Evolutionary conservation across 2,329 filamentous ascomycete species (phyloP), one percentile per base, ranked within the genome.

Genomic region (Aaosphaeria pasadenensis): DNA sequence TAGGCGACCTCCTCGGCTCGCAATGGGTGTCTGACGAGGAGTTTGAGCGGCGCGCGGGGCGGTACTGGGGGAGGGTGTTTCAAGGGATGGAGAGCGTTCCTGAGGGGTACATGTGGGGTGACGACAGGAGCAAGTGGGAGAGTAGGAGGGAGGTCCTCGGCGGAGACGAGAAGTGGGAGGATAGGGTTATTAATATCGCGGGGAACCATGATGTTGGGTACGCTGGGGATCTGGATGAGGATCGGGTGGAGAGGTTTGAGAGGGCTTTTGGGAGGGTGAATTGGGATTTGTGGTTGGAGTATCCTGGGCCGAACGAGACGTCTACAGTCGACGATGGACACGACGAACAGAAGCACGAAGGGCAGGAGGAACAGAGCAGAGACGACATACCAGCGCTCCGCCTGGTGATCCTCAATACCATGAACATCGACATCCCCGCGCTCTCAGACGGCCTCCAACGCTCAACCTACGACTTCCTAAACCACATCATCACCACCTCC

Each of bases 151-250:
- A 78, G 51, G 53, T 66, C 1, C 60, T 79, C 28, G 71, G 73
- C 1, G 54, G 54, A 42, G 76, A 81, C 49, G 71, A 75, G 5
- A 69, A 71, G 2, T 97, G 94, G 94, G 71, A 77, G n/a, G 79
- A 76, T 38, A 82, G 87, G 47, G 78, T 96, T 54, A 90, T 99
- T 66, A 95, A 96, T 58, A 83, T 97, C 29, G 91, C 85, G 0
- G 94, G 94, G 1, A 99, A 99, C 64, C 94, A 99, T 66, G 94
- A 99, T 69, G 86, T 99, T 62, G 94, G 94, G 32, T 99, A 99
- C 67, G 90, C 91, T 0, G 94, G 94, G 3, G 94, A 99, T 69
- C 79, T 97, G 52, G 90, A 87, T 38, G 73, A 79, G n/a, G 78
- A 83, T 52, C 83, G 91, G 4, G 77, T 96, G 46, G 76, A 82